Percentiles rank a stretch among this genome's conserved stretches.
Evolutionary conservation across 345 rosid species (phyloP).

Genomic region (Abelmoschus esculentus): DNA sequence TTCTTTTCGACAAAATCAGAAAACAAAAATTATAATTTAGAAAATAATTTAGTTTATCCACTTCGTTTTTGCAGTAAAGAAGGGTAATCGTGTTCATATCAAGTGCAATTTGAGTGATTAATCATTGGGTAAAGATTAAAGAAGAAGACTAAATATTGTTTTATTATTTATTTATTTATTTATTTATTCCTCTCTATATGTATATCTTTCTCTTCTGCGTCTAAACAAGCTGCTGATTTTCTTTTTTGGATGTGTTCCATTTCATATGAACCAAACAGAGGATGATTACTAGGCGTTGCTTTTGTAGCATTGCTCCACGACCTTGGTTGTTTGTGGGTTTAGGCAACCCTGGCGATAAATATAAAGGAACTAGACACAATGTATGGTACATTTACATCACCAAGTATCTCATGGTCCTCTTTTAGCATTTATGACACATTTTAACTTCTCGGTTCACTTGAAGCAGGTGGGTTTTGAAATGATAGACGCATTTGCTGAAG

Average conservation of each 20-base stretch:
- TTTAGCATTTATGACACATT: background rate
- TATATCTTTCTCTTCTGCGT: background rate
- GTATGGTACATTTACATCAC: constrained; percentile 22
- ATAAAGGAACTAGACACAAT: constrained; percentile 74
- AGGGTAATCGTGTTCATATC: too few relatives aligned
- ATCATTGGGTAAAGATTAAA: too few relatives aligned
- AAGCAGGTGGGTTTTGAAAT: constrained; percentile 70
- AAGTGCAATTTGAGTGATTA: too few relatives aligned
- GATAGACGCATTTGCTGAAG: constrained; percentile 65
- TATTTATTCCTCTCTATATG: background rate
- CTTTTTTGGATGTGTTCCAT: background rate
- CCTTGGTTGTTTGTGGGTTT: constrained; percentile 85
- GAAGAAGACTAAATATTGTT: too few relatives aligned
- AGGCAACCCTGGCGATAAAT: constrained; percentile 89
- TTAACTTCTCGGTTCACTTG: constrained; percentile 1
- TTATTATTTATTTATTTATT: too few relatives aligned
- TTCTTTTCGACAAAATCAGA: too few relatives aligned
- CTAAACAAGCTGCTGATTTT: background rate
- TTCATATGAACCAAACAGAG: constrained; percentile 1
- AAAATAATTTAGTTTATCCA: too few relatives aligned
- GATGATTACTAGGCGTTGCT: constrained; percentile 31
- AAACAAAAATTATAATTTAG: too few relatives aligned
- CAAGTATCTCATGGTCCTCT: constrained; percentile 1
- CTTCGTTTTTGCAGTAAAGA: too few relatives aligned
- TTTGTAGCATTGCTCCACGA: constrained; percentile 40